Percentiles rank a stretch among this genome's conserved stretches.
phyloP scores from a whole-genome alignment of 306 rosid species.

The Casuarina cunninghamiana region DNA sequence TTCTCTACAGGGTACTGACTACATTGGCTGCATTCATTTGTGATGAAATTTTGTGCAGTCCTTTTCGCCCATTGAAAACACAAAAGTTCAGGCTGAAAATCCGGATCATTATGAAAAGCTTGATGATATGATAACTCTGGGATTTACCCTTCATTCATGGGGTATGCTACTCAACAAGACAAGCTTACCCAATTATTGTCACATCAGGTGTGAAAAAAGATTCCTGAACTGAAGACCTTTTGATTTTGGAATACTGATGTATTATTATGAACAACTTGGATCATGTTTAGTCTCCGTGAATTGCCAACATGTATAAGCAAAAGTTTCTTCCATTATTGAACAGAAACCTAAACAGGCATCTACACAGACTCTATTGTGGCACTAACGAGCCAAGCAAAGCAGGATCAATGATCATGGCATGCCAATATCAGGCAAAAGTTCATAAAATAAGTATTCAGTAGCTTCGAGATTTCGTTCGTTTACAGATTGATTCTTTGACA shows the following conservation, averaged over 20 bases:
- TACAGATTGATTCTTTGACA: background rate
- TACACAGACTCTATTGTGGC: background rate
- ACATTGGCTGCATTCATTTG: too few relatives aligned
- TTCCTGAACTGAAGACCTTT: too few relatives aligned
- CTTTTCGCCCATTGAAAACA: background rate
- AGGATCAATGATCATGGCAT: background rate
- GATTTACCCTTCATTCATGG: background rate
- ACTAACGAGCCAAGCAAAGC: background rate
- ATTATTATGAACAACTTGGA: background rate
- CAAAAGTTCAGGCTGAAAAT: background rate
- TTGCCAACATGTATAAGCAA: background rate
- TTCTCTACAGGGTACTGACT: too few relatives aligned
- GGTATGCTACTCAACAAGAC: too few relatives aligned
- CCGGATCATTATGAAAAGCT: background rate
- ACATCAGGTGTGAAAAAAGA: too few relatives aligned
- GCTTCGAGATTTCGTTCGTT: background rate
- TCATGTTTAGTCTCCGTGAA: background rate
- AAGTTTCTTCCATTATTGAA: background rate
- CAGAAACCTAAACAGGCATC: background rate
- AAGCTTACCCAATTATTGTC: too few relatives aligned
- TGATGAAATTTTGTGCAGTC: background rate
- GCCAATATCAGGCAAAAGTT: background rate
- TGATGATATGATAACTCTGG: background rate
- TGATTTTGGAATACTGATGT: background rate
- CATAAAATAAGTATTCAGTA: background rate